phyloP scores from a whole-genome alignment of 306 rosid genomes.

The Quercus gilva region DNA sequence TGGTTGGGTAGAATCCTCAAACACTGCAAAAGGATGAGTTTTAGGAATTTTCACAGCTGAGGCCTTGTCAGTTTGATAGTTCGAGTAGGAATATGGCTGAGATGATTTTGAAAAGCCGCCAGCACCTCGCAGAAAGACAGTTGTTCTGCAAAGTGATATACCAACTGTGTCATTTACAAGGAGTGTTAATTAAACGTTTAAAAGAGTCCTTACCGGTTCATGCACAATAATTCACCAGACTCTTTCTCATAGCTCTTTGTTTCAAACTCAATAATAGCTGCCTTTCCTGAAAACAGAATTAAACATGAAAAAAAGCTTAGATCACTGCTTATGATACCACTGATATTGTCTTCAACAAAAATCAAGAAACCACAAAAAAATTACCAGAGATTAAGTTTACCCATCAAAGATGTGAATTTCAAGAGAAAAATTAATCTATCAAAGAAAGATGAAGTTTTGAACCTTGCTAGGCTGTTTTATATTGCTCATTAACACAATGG shows the following conservation, averaged over 20 bases:
- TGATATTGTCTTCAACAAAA: no score
- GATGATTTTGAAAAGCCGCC: conserved; percentile 96
- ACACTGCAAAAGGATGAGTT: conserved; percentile 64
- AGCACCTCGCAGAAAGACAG: conserved; percentile 81
- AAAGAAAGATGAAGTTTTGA: background rate
- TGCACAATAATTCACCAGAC: conserved; percentile 78
- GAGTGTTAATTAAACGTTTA: conserved; percentile 17
- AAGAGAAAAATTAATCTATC: background rate
- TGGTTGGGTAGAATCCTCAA: conserved; percentile 71
- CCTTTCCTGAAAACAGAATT: conserved; percentile 67
- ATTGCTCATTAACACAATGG: background rate
- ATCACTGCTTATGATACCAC: background rate
- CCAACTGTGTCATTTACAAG: conserved; percentile 26
- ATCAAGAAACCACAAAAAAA: background rate
- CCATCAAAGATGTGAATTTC: conserved; percentile 1
- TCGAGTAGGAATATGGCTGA: conserved; percentile 68
- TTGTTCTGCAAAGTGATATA: conserved; percentile 51
- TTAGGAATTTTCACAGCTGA: conserved; percentile 60
- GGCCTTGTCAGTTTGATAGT: conserved; percentile 55
- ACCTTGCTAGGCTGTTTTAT: background rate
- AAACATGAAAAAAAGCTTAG: background rate
- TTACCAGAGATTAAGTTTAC: no score
- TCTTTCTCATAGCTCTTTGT: conserved; percentile 79
- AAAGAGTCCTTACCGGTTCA: conserved; percentile 63
- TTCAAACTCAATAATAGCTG: conserved; percentile 89